Conservation (phyloP, 2,329 filamentous ascomycete species). For the Cercospora beticola region DNA sequence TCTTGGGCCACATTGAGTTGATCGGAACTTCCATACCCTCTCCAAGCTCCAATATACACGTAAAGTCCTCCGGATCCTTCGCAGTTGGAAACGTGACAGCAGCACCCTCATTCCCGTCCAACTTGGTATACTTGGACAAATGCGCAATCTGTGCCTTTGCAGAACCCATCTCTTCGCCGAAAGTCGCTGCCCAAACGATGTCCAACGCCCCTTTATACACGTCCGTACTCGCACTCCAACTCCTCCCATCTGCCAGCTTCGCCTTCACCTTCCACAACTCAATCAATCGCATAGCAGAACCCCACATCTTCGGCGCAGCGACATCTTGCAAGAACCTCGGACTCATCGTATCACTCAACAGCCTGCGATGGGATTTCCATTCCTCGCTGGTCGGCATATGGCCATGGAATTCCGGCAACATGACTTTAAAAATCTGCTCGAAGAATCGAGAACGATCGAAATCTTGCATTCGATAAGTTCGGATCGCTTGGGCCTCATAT, state of each 20-base stretch:
- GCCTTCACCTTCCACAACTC: constrained; percentile 37
- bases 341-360: constrained; percentile 35
- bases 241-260: constrained; percentile 31
- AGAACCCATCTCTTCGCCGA: constrained; percentile 41
- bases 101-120: constrained; percentile 7
- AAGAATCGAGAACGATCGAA: constrained; percentile 47
- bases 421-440: constrained; percentile 28
- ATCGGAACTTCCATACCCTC: constrained; percentile 27
- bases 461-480: constrained; percentile 46
- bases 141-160: constrained; percentile 15
- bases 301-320: constrained; percentile 33
- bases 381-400: constrained; percentile 29
- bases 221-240: constrained; percentile 41
- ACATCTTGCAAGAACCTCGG: constrained; percentile 33
- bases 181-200: constrained; percentile 42
- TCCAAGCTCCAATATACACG: constrained; percentile 27
- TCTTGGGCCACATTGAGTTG: constrained; percentile 27
- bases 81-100: constrained; percentile 25
- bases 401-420: constrained; percentile 31
- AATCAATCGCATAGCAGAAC: constrained; percentile 28
- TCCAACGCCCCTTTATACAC: constrained; percentile 41
- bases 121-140: constrained; percentile 13
- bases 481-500: constrained; percentile 47
- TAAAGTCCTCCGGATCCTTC: constrained; percentile 25
- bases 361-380: constrained; percentile 31